phyloP scores from a whole-genome alignment of 805 yeast species.

The Saccharomycopsis synnaedendra region DNA sequence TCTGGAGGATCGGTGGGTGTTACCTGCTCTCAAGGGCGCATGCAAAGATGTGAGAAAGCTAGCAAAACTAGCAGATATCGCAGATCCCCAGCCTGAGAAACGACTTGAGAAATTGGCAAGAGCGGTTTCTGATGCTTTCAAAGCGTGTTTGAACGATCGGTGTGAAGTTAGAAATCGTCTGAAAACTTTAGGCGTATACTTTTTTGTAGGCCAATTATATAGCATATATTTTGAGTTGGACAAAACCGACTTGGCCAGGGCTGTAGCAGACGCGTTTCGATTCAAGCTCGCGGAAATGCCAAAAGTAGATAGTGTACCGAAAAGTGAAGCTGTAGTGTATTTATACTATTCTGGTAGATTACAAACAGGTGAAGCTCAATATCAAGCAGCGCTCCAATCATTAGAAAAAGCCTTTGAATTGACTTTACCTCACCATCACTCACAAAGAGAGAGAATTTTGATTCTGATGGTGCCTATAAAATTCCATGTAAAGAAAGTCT shows the following conservation, averaged over 20 bases:
- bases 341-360: slow-evolving; percentile 61
- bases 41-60: slow-evolving; percentile 27
- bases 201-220: slow-evolving; percentile 59
- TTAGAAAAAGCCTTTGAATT: slow-evolving; percentile 36
- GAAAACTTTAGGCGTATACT: slow-evolving; percentile 56
- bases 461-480: slow-evolving; percentile 53
- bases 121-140: slow-evolving; percentile 62
- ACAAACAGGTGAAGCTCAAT: slow-evolving; percentile 54
- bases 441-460: slow-evolving; percentile 29
- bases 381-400: slow-evolving; percentile 36
- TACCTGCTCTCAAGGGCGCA: slow-evolving; percentile 29
- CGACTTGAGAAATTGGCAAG: slow-evolving; percentile 46
- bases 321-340: slow-evolving; percentile 46
- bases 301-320: slow-evolving; percentile 21
- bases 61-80: slow-evolving; percentile 20
- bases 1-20: slow-evolving; percentile 40
- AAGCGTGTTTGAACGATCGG: slow-evolving; percentile 69
- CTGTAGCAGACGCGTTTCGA: slow-evolving; percentile 45
- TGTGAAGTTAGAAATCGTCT: slow-evolving; percentile 36
- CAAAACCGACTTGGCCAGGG: slow-evolving; percentile 63
- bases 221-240: slow-evolving; percentile 55
- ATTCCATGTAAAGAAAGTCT: slow-evolving; percentile 33
- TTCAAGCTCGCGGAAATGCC: slow-evolving; percentile 31
- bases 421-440: not conserved
- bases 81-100: slow-evolving; percentile 17